These are phyloP conservation scores for Parsonsia alboflavescens DNA, from an alignment of 257 asterid genomes.

Conservation along the genomic window DNA sequence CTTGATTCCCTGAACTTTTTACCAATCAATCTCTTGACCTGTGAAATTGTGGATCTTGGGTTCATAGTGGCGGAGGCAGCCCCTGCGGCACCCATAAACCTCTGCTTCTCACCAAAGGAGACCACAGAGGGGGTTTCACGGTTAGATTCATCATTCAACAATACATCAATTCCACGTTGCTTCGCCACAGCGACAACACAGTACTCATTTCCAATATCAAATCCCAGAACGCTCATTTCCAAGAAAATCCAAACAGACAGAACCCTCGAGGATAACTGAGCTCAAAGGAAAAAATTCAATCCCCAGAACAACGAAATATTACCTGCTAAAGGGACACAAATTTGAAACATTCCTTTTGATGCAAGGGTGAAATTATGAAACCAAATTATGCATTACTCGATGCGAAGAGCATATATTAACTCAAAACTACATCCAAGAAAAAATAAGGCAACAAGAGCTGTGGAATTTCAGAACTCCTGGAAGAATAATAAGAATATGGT, in stretches of 20 bases:
- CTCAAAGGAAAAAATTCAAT: constrained; percentile 16
- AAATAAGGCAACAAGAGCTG: background rate
- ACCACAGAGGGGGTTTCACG: constrained; percentile 88
- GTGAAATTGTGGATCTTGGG: constrained; percentile 88
- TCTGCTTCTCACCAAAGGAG: constrained; percentile 88
- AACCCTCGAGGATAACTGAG: constrained; percentile 16
- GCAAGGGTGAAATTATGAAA: background rate
- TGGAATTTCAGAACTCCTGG: background rate
- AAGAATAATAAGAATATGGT: background rate
- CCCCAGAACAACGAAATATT: constrained; percentile 4
- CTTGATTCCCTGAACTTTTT: constrained; percentile 48
- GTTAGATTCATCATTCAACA: constrained; percentile 83
- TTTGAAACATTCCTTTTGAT: background rate
- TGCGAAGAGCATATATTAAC: background rate
- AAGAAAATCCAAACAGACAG: constrained; percentile 17
- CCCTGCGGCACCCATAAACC: constrained; percentile 87
- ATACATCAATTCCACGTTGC: constrained; percentile 81
- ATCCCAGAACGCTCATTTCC: constrained; percentile 85
- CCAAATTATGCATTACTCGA: background rate
- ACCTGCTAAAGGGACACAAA: constrained; percentile 6
- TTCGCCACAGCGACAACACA: constrained; percentile 83
- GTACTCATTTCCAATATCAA: constrained; percentile 92
- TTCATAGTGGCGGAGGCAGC: constrained; percentile 91
- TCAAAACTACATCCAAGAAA: background rate
- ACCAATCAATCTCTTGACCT: constrained; percentile 87